These are phyloP conservation scores for Leccinellum luteum DNA, from an alignment of 768 basidiomycete species.

Conservation along the genomic window DNA sequence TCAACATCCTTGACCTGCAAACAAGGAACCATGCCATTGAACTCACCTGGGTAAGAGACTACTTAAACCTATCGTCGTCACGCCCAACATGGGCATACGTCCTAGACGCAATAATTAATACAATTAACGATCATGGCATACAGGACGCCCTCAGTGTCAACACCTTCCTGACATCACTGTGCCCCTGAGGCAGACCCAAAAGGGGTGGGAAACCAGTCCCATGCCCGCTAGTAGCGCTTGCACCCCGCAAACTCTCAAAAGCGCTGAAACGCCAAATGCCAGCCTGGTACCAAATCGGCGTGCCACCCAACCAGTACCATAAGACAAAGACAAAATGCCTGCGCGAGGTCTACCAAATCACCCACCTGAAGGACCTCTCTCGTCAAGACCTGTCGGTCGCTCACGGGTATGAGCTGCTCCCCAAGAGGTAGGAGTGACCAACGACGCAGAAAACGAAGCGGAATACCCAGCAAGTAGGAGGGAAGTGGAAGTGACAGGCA, in stretches of 20 bases:
- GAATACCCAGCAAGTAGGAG: too few species aligned
- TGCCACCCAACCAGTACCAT: not conserved
- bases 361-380: too few species aligned
- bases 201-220: not conserved
- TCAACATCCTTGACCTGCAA: slow-evolving; percentile 6
- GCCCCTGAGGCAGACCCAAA: not conserved
- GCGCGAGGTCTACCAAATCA: not conserved
- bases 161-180: not conserved
- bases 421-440: too few species aligned
- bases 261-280: not conserved
- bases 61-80: not conserved
- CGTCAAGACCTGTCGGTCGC: too few species aligned
- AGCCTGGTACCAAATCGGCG: slow-evolving; percentile 3
- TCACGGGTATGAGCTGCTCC: too few species aligned
- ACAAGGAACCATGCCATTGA: not conserved
- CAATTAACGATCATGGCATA: not conserved
- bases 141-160: not conserved
- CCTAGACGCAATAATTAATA: not conserved
- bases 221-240: not conserved
- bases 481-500: too few species aligned
- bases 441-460: too few species aligned
- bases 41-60: not conserved
- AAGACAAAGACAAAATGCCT: not conserved
- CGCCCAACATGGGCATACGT: not conserved
- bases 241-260: not conserved